Base-by-base conservation (phyloP, 352 stramenopile species). In the Pythium folliculosum region DNA sequence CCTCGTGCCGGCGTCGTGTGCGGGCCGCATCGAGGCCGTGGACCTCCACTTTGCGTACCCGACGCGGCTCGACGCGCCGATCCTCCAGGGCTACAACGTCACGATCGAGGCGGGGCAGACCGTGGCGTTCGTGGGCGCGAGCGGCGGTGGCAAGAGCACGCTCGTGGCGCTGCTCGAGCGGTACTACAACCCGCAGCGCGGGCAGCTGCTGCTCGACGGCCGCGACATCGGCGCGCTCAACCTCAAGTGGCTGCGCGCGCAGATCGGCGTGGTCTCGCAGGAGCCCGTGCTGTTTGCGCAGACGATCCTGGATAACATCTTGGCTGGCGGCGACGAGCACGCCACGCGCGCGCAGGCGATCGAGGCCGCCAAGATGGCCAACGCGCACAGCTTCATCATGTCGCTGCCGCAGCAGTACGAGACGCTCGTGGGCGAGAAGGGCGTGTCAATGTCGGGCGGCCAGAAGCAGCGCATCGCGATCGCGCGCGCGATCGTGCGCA, bases 391-490 rank as follows among this genome's bases (percentile, higher is more conserved):
- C 17, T 47, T 47, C 17, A 47, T 47, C 40, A 47, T 47, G 62
- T 63, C 21, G 61, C 74, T n/a, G 58, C 40, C 40, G 40, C 40
- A 47, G 12, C 40, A 47, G 40, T 47, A 93, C 70, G 80, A 96
- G 43, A 68, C 65, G 12, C 43, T 61, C 5, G 63, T 69, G 21
- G 63, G 63, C 16, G 63, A 61, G 10, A 69, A 69, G 27, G 84
- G 86, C 25, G 71, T 73, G 48, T 21, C 7, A 3, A 5, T 90
- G 17, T 86, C 75, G 0, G 83, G 83, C 3, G 78, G 84, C 40
- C 84, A 92, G 56, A 76, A 80, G 65, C 82, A 89, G 63, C 80
- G 96, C 1, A 89, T 99, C 59, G 90, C 91, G 8, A 98, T 99
- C 55, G 94, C 96, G 2, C 82, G 96, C 65, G 84, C 86, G 17